phyloP scores from a whole-genome alignment of 805 yeast genomes.

The Schizosaccharomyces japonicus region DNA sequence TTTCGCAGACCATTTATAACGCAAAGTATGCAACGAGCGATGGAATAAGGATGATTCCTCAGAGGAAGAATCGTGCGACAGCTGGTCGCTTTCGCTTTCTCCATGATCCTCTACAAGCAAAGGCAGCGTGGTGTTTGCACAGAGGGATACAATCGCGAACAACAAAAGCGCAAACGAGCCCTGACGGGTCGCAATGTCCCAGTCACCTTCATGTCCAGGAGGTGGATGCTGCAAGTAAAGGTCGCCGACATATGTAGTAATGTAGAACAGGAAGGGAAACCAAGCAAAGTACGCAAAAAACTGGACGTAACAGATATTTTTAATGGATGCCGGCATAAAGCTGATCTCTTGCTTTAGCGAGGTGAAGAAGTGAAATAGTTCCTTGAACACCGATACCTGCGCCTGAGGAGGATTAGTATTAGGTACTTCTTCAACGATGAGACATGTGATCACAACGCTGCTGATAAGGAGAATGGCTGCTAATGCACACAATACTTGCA shows the following conservation, averaged over 20 bases:
- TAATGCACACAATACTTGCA: conserved; percentile 25
- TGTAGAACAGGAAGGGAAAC: conserved; percentile 40
- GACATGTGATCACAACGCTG: conserved; percentile 21
- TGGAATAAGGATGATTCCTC: no score
- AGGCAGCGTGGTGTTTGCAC: conserved; percentile 25
- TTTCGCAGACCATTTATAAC: no score
- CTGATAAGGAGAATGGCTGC: conserved; percentile 22
- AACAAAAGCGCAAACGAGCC: conserved; percentile 30
- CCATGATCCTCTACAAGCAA: conserved; percentile 17
- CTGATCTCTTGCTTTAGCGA: conserved; percentile 8
- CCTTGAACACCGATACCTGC: conserved; percentile 9
- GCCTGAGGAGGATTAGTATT: conserved; percentile 23
- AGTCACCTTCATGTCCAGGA: conserved; percentile 15
- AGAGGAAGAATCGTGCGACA: conserved; percentile 2
- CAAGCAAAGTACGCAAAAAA: conserved; percentile 48
- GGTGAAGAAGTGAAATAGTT: conserved; percentile 7
- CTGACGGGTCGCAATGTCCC: conserved; percentile 27
- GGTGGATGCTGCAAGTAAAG: conserved; percentile 20
- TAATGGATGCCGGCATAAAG: conserved; percentile 27
- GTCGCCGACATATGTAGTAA: conserved; percentile 42
- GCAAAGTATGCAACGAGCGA: no score
- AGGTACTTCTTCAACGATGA: conserved; percentile 25
- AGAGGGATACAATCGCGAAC: conserved; percentile 26
- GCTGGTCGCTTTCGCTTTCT: conserved; percentile 7
- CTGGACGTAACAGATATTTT: conserved; percentile 30